Evolutionary conservation across 2,329 filamentous ascomycete genomes (phyloP).

Genomic region (Aspergillus aculeatus): DNA sequence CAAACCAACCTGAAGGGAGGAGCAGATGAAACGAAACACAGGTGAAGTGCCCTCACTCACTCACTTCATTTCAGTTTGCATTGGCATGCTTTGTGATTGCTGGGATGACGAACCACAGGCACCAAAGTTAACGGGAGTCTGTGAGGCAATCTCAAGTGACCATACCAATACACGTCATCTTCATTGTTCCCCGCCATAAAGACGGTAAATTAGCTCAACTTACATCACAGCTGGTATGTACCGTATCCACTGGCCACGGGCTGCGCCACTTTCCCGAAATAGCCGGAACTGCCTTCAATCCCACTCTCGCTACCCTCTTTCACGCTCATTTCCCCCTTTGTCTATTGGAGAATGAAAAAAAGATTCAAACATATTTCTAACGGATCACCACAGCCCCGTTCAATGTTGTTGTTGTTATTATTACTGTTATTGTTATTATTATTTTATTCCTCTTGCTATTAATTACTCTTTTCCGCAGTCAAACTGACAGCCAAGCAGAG

Average conservation of each 20-base stretch:
- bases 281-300: not conserved
- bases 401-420: not conserved
- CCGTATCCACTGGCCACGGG: not conserved
- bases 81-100: not conserved
- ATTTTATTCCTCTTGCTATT: not conserved
- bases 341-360: no score
- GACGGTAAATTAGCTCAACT: not conserved
- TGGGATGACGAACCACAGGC: not conserved
- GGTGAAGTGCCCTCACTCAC: no score
- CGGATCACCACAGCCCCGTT: not conserved
- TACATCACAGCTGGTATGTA: not conserved
- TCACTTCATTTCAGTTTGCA: no score
- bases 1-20: no score
- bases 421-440: no score
- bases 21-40: not conserved
- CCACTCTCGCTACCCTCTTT: not conserved
- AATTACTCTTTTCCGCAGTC: not conserved
- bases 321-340: not conserved
- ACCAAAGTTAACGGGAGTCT: not conserved
- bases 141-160: not conserved
- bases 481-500: not conserved
- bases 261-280: not conserved
- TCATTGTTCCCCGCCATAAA: not conserved
- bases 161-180: not conserved
- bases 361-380: no score